Base-by-base conservation (phyloP, 2,329 filamentous ascomycete genomes). In the Neonectria sp. region DNA sequence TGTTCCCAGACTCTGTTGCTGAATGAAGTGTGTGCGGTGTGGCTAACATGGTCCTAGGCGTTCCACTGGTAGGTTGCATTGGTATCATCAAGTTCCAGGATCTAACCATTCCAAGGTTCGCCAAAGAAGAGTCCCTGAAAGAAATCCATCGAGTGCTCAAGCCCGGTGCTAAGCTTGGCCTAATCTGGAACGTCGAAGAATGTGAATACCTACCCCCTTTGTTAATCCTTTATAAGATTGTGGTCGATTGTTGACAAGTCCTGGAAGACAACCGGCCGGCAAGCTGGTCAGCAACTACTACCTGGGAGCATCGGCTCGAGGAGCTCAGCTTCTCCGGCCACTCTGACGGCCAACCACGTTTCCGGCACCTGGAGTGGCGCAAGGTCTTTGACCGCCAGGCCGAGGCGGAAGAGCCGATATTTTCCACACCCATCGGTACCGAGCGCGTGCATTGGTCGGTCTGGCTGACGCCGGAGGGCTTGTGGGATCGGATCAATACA, bases 141-240 rank as follows among this genome's bases (percentile, higher is more conserved):
- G 91, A 93, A 73, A 91, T 94, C n/a, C 86, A 89, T 71, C 87
- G 91, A 53, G 86, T 92, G 0, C 80, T 94, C 55, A 87, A 86
- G 73, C 89, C 89, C 0, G 86, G 86, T 7, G 87, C 87, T 7
- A 83, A 84, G 31, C 82, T 94, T 31, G 92, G 89, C 15, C 79
- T 93, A 77, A 90, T 94, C 60, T 94, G 92, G 92, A 94, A 93
- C 73, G 83, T 91, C 66, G 91, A 93, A 77, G 90, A 92, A 70
- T 93, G 91, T 91, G 80, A 75, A 86, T 15, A 33, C 24, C 13
- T 15, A 51, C 27, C 9, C 24, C 9, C 29, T 33, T 33, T 53
- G 9, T 24, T 24, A n/a, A 57, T 45, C 35, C 33, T 9, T 29
- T 3, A 17, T 3, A 4, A 29, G 17, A 6, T 11, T 24, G 3